A percentile compares a stretch with the other conserved stretches of the same genome.
phyloP scores from a whole-genome alignment of 2,329 filamentous ascomycete genomes.

The Epichloe coenophiala region DNA sequence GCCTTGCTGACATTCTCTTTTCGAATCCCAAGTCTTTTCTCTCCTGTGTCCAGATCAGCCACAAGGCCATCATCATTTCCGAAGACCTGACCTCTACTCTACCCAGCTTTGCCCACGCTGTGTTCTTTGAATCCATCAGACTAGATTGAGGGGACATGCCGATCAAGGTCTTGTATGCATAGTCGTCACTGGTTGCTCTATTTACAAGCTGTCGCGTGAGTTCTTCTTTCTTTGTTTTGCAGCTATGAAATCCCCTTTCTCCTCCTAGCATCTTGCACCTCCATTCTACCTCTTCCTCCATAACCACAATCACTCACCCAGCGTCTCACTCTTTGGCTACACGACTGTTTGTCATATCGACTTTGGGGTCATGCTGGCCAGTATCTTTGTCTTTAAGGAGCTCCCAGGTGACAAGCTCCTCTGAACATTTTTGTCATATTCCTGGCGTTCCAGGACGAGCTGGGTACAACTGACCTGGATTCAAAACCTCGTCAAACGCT shows the following conservation, averaged over 20 bases:
- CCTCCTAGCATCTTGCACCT: not conserved
- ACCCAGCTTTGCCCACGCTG: conserved; percentile 5
- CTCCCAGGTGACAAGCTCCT: not conserved
- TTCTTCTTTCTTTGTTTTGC: conserved; percentile 9
- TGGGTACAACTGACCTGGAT: not conserved
- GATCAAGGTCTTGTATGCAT: conserved; percentile 24
- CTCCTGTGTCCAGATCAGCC: conserved; percentile 3
- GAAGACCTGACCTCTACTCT: conserved; percentile 3
- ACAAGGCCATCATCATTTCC: conserved; percentile 6
- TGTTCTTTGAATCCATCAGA: conserved; percentile 2
- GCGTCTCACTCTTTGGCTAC: conserved; percentile 4
- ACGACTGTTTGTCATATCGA: conserved; percentile 6
- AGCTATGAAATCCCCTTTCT: not conserved
- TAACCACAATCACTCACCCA: conserved; percentile 3
- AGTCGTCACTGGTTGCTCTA: conserved; percentile 22
- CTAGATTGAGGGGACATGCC: conserved; percentile 10
- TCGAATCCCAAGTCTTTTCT: conserved; percentile 3
- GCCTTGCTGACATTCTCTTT: conserved; percentile 2
- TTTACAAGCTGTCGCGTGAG: conserved; percentile 18
- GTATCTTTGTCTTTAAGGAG: conserved; percentile 4
- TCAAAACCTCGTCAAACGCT: not conserved
- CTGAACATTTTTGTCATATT: not conserved
- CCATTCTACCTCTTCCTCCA: not conserved
- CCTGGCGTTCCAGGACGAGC: not conserved
- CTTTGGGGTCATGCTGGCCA: conserved; percentile 5